phyloP scores from a whole-genome alignment of 148 eudicot genomes.

The Rhododendron simsii region DNA sequence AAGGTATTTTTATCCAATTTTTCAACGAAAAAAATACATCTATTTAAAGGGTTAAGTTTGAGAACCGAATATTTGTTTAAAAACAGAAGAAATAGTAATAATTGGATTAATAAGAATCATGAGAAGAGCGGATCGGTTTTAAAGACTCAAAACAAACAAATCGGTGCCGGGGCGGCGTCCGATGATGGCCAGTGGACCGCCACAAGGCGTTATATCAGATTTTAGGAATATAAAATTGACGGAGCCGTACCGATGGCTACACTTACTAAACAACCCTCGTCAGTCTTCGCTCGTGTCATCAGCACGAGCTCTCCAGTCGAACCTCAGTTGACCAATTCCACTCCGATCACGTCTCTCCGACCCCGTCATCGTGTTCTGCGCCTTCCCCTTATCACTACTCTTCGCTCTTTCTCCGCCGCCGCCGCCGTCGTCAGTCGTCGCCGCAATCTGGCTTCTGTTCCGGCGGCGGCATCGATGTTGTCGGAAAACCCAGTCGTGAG shows the following conservation, averaged over 20 bases:
- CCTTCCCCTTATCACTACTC: background rate
- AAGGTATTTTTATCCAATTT: too few relatives aligned
- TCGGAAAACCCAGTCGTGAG: constrained; percentile 25
- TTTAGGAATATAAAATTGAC: too few relatives aligned
- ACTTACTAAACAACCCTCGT: background rate
- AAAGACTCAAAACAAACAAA: too few relatives aligned
- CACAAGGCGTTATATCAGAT: too few relatives aligned
- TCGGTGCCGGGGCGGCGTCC: too few relatives aligned
- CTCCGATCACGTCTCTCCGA: background rate
- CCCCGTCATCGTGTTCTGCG: background rate
- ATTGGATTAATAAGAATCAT: too few relatives aligned
- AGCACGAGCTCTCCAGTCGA: background rate
- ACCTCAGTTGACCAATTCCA: background rate
- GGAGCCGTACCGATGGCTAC: background rate
- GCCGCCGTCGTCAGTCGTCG: background rate
- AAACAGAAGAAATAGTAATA: too few relatives aligned
- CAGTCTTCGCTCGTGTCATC: background rate
- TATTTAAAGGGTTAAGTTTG: too few relatives aligned
- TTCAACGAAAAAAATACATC: too few relatives aligned
- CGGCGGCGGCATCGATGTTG: constrained; percentile 21
- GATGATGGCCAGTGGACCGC: too few relatives aligned
- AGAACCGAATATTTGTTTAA: too few relatives aligned
- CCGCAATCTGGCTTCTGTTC: constrained; percentile 7
- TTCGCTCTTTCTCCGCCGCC: background rate
- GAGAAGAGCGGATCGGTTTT: too few relatives aligned